A percentile compares a stretch with the other conserved stretches of the same genome.
These are phyloP conservation scores for Venturia aucupariae DNA, from an alignment of 2,329 filamentous ascomycete species.

Conservation along the genomic window DNA sequence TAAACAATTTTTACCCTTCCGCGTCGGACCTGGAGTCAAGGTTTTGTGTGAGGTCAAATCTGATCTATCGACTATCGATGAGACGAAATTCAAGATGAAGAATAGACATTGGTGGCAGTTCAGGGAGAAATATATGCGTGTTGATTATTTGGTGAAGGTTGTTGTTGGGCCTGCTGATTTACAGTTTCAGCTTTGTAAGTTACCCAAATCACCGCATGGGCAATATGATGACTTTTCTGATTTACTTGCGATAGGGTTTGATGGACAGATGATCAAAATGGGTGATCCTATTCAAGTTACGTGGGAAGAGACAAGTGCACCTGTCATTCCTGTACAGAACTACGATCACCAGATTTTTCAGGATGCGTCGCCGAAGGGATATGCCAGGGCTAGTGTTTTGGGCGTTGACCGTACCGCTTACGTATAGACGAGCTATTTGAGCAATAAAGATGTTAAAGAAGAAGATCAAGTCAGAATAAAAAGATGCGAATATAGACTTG, in stretches of 20 bases:
- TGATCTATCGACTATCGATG: conserved; percentile 24
- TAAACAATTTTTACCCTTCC: conserved; percentile 20
- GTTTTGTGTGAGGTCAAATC: conserved; percentile 29
- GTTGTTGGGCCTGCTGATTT: conserved; percentile 31
- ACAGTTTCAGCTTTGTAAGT: conserved; percentile 29
- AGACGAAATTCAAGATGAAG: conserved; percentile 26
- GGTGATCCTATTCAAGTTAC: conserved; percentile 29
- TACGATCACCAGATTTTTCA: background rate
- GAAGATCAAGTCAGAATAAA: background rate
- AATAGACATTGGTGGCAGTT: conserved; percentile 29
- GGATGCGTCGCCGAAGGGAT: background rate
- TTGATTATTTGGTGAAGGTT: conserved; percentile 30
- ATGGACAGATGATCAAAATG: conserved; percentile 26
- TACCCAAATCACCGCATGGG: background rate
- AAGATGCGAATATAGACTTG: too few relatives aligned
- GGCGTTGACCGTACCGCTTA: background rate
- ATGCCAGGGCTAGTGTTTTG: background rate
- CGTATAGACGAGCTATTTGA: background rate
- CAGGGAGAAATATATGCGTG: conserved; percentile 25
- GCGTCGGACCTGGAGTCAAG: conserved; percentile 23
- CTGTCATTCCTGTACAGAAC: background rate
- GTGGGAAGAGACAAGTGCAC: conserved; percentile 18
- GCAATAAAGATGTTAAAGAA: background rate
- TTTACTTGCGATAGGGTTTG: conserved; percentile 19
- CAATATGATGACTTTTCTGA: background rate